phyloP scores from a whole-genome alignment of 2,329 filamentous ascomycete species.

The Cladosporium sp. region DNA sequence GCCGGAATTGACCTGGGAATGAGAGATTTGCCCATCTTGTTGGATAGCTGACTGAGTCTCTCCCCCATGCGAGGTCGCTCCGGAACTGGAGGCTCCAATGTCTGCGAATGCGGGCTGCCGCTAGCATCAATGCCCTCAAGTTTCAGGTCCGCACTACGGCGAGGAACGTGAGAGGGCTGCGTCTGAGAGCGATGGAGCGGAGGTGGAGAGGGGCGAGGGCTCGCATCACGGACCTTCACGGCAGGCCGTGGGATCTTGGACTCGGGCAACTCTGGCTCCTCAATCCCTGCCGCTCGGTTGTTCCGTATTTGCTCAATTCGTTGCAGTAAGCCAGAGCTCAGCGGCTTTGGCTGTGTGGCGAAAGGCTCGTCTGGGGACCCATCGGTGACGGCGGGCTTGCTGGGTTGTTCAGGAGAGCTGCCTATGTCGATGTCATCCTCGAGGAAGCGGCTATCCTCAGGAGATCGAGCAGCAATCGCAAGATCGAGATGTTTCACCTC shows the following conservation, averaged over 20 bases:
- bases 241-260: slow-evolving; percentile 31
- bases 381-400: not conserved
- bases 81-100: slow-evolving; percentile 14
- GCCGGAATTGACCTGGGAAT: slow-evolving; percentile 78
- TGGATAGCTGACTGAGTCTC: slow-evolving; percentile 37
- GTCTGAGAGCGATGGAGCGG: slow-evolving; percentile 47
- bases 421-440: not conserved
- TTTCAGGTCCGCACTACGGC: slow-evolving; percentile 14
- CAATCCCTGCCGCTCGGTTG: slow-evolving; percentile 18
- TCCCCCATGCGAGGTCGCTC: slow-evolving; percentile 70
- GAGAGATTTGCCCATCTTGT: slow-evolving; percentile 61
- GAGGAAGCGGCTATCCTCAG: slow-evolving; percentile 15
- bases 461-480: slow-evolving; percentile 39
- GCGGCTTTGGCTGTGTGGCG: slow-evolving; percentile 28
- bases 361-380: slow-evolving; percentile 22
- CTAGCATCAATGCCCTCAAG: slow-evolving; percentile 8
- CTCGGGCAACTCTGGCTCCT: slow-evolving; percentile 22
- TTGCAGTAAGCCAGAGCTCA: slow-evolving; percentile 31
- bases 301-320: slow-evolving; percentile 34
- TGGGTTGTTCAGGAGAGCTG: not conserved
- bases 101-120: not conserved
- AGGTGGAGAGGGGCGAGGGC: slow-evolving; percentile 38
- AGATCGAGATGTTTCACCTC: slow-evolving; percentile 58
- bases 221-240: slow-evolving; percentile 26
- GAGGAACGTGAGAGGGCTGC: slow-evolving; percentile 37